A percentile compares a stretch with the other conserved stretches of the same genome.
These are phyloP conservation scores for Hymenoscyphus infarciens DNA, from an alignment of 2,329 filamentous ascomycete species.

Conservation along the genomic window DNA sequence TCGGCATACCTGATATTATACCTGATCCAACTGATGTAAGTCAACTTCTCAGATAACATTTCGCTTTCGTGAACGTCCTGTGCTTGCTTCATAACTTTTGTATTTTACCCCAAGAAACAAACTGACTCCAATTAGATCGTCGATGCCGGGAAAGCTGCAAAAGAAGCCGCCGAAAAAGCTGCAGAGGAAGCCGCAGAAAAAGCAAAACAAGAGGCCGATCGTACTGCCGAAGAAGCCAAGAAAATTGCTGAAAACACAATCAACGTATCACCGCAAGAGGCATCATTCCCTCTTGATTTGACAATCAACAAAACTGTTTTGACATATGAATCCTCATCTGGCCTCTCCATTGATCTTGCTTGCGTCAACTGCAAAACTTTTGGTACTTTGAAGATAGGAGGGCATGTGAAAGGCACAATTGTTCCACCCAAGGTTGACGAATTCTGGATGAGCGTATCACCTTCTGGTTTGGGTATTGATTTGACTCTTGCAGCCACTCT, in stretches of 20 bases:
- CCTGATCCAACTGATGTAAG: too few relatives aligned
- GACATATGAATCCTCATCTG: not conserved
- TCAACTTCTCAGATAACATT: too few relatives aligned
- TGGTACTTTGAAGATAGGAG: conserved; percentile 1
- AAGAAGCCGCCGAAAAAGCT: too few relatives aligned
- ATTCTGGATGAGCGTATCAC: conserved; percentile 6
- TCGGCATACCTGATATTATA: not conserved
- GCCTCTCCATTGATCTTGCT: conserved; percentile 3
- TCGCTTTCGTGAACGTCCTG: too few relatives aligned
- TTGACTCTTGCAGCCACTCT: not conserved
- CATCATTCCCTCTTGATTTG: not conserved
- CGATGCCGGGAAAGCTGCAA: too few relatives aligned
- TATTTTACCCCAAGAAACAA: too few relatives aligned
- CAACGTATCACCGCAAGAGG: not conserved
- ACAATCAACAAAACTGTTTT: not conserved
- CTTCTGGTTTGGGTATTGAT: conserved; percentile 4
- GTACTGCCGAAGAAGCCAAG: not conserved
- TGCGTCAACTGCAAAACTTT: not conserved
- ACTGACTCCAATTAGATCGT: too few relatives aligned
- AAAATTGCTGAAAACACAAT: not conserved
- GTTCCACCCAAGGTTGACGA: not conserved
- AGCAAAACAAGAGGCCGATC: not conserved
- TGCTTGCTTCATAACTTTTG: too few relatives aligned
- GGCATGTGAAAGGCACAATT: not conserved
- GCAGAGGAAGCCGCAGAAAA: not conserved